Conservation (phyloP, 495 filamentous ascomycete species). For the Neurospora africana region DNA sequence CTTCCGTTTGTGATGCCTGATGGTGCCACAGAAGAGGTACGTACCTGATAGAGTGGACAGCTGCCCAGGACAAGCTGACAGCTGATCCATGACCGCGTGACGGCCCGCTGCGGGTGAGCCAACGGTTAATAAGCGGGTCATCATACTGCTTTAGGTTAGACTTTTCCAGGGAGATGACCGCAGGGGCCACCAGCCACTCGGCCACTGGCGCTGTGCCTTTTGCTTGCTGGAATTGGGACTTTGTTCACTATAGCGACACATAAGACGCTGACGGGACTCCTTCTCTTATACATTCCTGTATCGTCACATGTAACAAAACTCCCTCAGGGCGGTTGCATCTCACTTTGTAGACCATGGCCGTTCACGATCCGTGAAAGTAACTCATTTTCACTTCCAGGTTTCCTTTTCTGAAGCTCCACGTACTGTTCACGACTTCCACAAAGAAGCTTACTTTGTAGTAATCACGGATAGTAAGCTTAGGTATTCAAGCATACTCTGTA, state of each 20-base stretch:
- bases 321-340: background rate
- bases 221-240: background rate
- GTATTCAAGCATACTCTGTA: background rate
- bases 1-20: background rate
- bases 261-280: background rate
- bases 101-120: background rate
- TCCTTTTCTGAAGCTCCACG: background rate
- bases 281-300: background rate
- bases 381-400: background rate
- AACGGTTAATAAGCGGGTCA: background rate
- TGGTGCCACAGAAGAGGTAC: background rate
- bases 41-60: background rate
- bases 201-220: background rate
- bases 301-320: background rate
- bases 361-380: background rate
- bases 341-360: background rate
- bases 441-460: background rate
- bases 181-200: constrained; percentile 5
- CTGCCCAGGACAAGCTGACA: background rate
- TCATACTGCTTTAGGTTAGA: background rate
- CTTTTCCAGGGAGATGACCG: background rate
- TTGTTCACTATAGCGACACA: background rate
- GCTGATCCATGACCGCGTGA: background rate
- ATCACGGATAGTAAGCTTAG: background rate
- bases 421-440: background rate